These are phyloP conservation scores for Trichophyton schoenleinii DNA, from an alignment of 2,329 filamentous ascomycete species.

Conservation along the genomic window DNA sequence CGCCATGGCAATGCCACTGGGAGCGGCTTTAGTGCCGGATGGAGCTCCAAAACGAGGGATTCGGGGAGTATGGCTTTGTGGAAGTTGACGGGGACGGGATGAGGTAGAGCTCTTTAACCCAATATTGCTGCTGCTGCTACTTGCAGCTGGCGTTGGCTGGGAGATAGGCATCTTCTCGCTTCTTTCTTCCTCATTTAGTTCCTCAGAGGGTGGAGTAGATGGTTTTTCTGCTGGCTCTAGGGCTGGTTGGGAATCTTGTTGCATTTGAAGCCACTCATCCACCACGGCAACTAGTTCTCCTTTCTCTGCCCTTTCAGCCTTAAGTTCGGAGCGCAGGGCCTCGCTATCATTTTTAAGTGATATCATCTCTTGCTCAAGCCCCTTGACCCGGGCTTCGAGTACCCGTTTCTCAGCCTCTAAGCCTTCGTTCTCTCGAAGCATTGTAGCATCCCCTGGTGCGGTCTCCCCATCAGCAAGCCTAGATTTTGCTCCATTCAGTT, in stretches of 20 bases:
- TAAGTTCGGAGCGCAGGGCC: slow-evolving; percentile 47
- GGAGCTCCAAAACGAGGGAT: slow-evolving; percentile 23
- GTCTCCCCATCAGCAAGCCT: slow-evolving; percentile 32
- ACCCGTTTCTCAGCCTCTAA: slow-evolving; percentile 55
- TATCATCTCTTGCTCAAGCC: slow-evolving; percentile 58
- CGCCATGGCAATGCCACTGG: slow-evolving; percentile 19
- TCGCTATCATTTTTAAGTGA: slow-evolving; percentile 60
- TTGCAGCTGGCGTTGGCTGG: slow-evolving; percentile 6
- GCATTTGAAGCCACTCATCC: slow-evolving; percentile 35
- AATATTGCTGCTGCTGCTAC: slow-evolving; percentile 8
- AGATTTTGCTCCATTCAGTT: slow-evolving; percentile 53
- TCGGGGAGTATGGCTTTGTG: slow-evolving; percentile 17
- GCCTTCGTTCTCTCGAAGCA: slow-evolving; percentile 42
- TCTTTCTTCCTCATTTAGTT: neutral
- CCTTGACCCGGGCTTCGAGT: slow-evolving; percentile 60
- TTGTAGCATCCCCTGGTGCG: slow-evolving; percentile 35
- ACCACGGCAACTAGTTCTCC: slow-evolving; percentile 37
- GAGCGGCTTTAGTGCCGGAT: slow-evolving; percentile 16
- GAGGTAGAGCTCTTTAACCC: slow-evolving; percentile 16
- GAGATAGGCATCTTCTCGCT: slow-evolving; percentile 1
- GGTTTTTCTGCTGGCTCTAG: neutral
- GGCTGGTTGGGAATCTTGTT: slow-evolving; percentile 17
- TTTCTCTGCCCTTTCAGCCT: slow-evolving; percentile 38
- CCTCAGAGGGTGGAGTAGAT: neutral
- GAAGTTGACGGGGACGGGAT: slow-evolving; percentile 18